phyloP scores from a whole-genome alignment of 805 yeast species.

The Cyberlindnera japonica region DNA sequence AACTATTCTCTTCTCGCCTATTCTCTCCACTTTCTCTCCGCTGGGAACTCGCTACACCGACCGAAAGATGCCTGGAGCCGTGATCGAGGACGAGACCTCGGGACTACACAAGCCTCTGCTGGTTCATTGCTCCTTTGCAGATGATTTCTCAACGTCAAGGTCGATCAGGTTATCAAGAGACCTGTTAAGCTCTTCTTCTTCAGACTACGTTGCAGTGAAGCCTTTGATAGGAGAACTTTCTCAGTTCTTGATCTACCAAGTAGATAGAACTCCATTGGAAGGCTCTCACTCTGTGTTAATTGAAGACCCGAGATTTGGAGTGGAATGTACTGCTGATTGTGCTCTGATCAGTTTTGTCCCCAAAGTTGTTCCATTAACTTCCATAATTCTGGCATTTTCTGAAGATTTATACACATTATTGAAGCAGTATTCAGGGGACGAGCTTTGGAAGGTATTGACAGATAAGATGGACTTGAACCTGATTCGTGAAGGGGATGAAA shows the following conservation, averaged over 20 bases:
- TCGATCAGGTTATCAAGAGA: slow-evolving; percentile 9
- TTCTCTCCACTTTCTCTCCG: too few species aligned
- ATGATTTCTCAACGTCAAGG: slow-evolving; percentile 5
- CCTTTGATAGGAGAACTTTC: slow-evolving; percentile 17
- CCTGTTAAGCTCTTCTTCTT: not conserved
- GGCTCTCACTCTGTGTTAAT: slow-evolving; percentile 3
- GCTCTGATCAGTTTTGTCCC: slow-evolving; percentile 16
- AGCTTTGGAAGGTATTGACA: slow-evolving; percentile 13
- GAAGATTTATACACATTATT: slow-evolving; percentile 19
- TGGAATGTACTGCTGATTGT: slow-evolving; percentile 21
- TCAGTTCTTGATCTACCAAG: slow-evolving; percentile 14
- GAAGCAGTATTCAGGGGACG: slow-evolving; percentile 16
- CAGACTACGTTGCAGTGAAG: slow-evolving; percentile 17
- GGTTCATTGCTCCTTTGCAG: slow-evolving; percentile 10
- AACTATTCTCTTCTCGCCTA: too few species aligned
- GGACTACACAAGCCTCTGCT: slow-evolving; percentile 1
- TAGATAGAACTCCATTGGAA: slow-evolving; percentile 1
- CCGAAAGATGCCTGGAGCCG: slow-evolving; percentile 3
- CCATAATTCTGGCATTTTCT: slow-evolving; percentile 24
- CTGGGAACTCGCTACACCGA: too few species aligned
- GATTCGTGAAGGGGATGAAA: slow-evolving; percentile 20
- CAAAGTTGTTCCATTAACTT: slow-evolving; percentile 15
- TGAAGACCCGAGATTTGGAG: slow-evolving; percentile 18
- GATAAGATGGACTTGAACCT: slow-evolving; percentile 11
- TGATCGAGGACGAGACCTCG: not conserved